Base-by-base conservation (phyloP, 352 stramenopile species). In the Globisporangium alternatum region DNA sequence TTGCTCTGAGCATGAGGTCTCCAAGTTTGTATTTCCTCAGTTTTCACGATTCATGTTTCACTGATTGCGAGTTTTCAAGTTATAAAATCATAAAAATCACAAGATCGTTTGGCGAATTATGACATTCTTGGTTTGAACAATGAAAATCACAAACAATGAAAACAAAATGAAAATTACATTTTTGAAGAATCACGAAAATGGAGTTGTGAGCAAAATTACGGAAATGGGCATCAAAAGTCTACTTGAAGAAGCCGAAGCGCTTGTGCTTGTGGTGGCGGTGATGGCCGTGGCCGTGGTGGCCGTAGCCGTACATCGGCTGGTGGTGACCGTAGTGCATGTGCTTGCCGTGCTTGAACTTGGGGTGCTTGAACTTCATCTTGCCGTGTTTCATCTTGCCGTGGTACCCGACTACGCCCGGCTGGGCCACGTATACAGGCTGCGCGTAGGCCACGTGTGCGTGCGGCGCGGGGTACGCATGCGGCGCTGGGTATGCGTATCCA, bases 231-330 rank as follows among this genome's bases (percentile, higher is more conserved):
- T 21, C 7, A 12, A 3, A 12, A 35, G 8, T 45, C 15, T 76
- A 76, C 58, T 76, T 76, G 65, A 76, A 76, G 35, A 76, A 76
- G 13, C 69, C 62, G 48, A 69, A 69, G 41, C 66, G 61, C 62
- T 76, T 76, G 58, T 70, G 65, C 52, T 72, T 72, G 65, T 72
- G 62, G 61, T 72, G 69, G 15, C 58, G 65, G 57, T 65, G 31
- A 44, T 65, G 52, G 43, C 37, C 35, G 55, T 67, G 39, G 22
- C 49, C 22, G 22, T 68, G 47, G 22, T 55, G 58, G 33, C 60
- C 66, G 30, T 62, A 31, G 44, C 35, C 22, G 33, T 59, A 33
- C 44, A 51, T 58, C 8, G 33, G 22, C 47, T 68, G 56, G 9
- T 15, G 60, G 30, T 69, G 59, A 52, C 68, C 62, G 47, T 69